Evolutionary conservation across 768 basidiomycete species (phyloP).

Genomic region (Boletus sensibilis): DNA sequence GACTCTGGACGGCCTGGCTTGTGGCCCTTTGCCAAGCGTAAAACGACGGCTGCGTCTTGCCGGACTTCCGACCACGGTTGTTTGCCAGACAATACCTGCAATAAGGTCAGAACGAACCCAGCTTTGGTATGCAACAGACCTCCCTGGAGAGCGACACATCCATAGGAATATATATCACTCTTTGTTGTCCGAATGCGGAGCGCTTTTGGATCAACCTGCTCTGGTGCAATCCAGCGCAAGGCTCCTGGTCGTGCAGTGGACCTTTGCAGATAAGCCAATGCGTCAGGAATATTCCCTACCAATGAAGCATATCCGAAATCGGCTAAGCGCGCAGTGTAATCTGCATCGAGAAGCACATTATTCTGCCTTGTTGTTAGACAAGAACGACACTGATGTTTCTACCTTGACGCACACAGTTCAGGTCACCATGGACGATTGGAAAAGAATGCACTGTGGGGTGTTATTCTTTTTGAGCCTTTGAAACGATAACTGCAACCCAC

Average conservation of each 20-base stretch:
- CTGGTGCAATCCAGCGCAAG: constrained; percentile 44
- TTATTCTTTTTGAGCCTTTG: not conserved
- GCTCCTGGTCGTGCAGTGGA: constrained; percentile 35
- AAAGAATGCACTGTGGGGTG: not conserved
- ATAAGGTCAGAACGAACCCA: not conserved
- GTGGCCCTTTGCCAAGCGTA: not conserved
- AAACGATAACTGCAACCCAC: not conserved
- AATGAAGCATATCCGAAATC: constrained; percentile 43
- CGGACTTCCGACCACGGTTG: too few relatives aligned
- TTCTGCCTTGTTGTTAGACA: not conserved
- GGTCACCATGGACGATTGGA: not conserved
- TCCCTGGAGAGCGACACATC: constrained; percentile 31
- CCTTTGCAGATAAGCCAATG: not conserved
- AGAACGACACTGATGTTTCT: not conserved
- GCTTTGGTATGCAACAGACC: constrained; percentile 38
- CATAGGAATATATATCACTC: constrained; percentile 19
- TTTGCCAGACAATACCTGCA: constrained; percentile 11
- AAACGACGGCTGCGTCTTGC: constrained; percentile 1
- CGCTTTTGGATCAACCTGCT: constrained; percentile 26
- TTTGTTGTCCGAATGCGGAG: not conserved
- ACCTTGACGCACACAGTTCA: not conserved
- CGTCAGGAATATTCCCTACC: constrained; percentile 3
- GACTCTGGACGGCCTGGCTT: constrained; percentile 1
- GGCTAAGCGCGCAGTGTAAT: constrained; percentile 34
- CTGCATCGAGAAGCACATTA: not conserved